Base-by-base conservation (phyloP, 2,329 filamentous ascomycete genomes). In the Coniochaeta sp. region DNA sequence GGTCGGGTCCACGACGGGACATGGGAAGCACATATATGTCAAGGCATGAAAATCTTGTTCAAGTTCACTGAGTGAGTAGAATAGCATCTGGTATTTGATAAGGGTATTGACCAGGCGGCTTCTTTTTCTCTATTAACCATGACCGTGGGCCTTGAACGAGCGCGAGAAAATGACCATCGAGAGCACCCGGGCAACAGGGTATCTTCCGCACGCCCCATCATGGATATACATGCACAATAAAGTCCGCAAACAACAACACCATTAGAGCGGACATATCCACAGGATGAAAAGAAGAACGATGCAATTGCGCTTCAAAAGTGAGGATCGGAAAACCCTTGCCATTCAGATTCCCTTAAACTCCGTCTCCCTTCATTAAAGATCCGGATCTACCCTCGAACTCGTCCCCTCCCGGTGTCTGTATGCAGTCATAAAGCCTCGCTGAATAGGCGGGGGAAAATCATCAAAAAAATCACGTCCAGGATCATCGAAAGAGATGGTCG, bases 51-150 rank as follows among this genome's bases (percentile, higher is more conserved):
- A 8, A 38, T 7, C 18, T 20, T 10, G 18, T 6, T 20, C 18
- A 12, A n/a, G 60, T 66, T 60, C 65, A 38, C 33, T 38, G 18
- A 12, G 38, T 42, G n/a, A 24, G 20, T 24, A 22, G 20, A 42
- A 42, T 42, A 24, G 14, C 18, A 42, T 13, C 12, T 42, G n/a
- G 20, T 42, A 42, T 42, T 24, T 42, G 38, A 14, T 9, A 26
- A 42, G 38, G 38, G 38, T 42, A 42, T 42, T 26, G 38, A 42
- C 38, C 38, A 42, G 38, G 38, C 38, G 38, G 20, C 38, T 42
- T 67, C 78, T 82, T 42, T 42, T 42, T 42, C 38, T 42, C 38
- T 42, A 42, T 42, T 42, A 42, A 42, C 38, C 38, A 42, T 42
- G 20, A 42, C 38, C 38, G 14, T 24, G 4, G 38, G 38, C 20